Base-by-base conservation (phyloP, 2,329 filamentous ascomycete genomes). In the Pseudogymnoascus pannorum region DNA sequence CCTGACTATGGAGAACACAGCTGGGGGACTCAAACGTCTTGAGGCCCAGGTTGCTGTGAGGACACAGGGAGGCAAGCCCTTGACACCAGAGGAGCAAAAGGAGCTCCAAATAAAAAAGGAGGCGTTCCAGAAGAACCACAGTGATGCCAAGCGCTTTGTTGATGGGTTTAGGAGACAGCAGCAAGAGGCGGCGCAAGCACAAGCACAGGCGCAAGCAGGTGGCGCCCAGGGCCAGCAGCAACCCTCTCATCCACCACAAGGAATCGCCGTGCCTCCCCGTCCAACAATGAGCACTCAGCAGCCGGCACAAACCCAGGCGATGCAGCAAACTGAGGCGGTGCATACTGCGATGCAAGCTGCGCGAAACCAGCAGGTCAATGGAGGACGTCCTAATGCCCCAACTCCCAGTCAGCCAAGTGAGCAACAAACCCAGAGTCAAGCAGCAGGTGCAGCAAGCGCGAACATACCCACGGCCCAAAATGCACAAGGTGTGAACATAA, bases 61-160 rank as follows among this genome's bases (percentile, higher is more conserved):
- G 20, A 70, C 73, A 12, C 72, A 76, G 3, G 75, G 75, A 22
- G 78, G 78, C 2, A 76, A 75, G 18, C 72, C 76, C 0, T 69
- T 82, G 11, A 75, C 73, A 3, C 71, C 78, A 1, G 80, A 82
- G 2, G 80, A 84, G 58, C 68, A 76, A 31, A 78, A 76, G 61
- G 73, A 76, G 22, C 73, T 76, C 11, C 74, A 77, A 40, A 73
- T 78, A 1, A 75, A 75, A 40, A 78, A 76, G 63, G 78, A 78
- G 1, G 70, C 74, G 14, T 70, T 77, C 9, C 70, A 77, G 14
- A 83, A 81, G 64, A 64, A 72, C 7, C 75, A 81, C 63, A 68
- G 68, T 0, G 78, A 82, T 2, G 79, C 80, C 0, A 75, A 78
- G 22, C 75, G 72, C 18, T 82, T 79, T 66, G 76, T 82, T 2